A percentile compares a stretch with the other conserved stretches of the same genome.
Conservation (phyloP, 805 yeast genomes). For the Candida ascalaphidarum region DNA sequence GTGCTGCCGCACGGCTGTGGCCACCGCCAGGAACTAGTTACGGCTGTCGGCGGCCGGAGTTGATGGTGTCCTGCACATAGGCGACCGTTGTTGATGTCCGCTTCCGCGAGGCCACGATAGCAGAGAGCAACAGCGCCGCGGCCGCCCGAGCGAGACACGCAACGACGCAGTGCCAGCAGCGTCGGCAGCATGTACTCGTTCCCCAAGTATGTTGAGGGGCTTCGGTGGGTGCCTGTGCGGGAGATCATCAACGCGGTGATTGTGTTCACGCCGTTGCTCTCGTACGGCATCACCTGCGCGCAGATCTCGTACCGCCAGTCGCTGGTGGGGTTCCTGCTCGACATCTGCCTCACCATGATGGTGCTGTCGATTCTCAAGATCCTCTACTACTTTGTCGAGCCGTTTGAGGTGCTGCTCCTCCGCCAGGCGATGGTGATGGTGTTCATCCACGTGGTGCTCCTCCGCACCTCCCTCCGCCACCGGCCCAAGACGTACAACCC, state of each 20-base stretch:
- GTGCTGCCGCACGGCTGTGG: too few species aligned
- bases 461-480: slow-evolving; percentile 54
- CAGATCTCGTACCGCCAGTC: slow-evolving; percentile 57
- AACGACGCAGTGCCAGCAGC: too few species aligned
- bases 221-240: too few species aligned
- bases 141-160: too few species aligned
- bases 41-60: too few species aligned
- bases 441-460: slow-evolving; percentile 59
- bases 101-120: too few species aligned
- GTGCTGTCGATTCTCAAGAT: slow-evolving; percentile 67
- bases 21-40: too few species aligned
- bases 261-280: slow-evolving; percentile 75
- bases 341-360: slow-evolving; percentile 87
- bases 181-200: too few species aligned
- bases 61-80: too few species aligned
- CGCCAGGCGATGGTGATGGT: slow-evolving; percentile 82
- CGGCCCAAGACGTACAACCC: slow-evolving; percentile 35
- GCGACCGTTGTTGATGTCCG: too few species aligned
- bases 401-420: slow-evolving; percentile 71
- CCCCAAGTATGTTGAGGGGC: too few species aligned
- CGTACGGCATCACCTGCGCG: slow-evolving; percentile 78
- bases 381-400: slow-evolving; percentile 68
- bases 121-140: too few species aligned
- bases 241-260: slow-evolving; percentile 61
- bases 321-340: slow-evolving; percentile 79